These are phyloP conservation scores for Mitragyna speciosa DNA, from an alignment of 257 asterid genomes.

Conservation along the genomic window DNA sequence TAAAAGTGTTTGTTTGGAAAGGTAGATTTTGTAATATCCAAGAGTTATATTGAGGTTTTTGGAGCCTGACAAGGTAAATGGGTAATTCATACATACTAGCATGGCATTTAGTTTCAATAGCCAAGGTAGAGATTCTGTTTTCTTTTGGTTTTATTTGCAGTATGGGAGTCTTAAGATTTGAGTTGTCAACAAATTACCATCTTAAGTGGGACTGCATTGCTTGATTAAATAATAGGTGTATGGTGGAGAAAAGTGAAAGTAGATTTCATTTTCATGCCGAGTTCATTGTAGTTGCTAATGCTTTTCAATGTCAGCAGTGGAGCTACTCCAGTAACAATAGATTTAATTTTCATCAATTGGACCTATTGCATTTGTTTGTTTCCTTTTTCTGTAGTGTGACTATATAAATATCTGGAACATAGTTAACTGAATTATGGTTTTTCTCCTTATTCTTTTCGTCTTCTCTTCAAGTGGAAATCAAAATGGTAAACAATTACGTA, in stretches of 20 bases:
- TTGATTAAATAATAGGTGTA: not conserved
- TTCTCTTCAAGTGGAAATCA: not conserved
- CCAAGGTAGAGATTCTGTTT: not conserved
- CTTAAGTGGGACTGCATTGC: not conserved
- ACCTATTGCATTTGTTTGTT: not conserved
- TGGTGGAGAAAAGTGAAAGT: not conserved
- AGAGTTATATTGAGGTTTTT: not conserved
- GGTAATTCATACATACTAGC: not conserved
- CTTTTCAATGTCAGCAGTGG: not conserved
- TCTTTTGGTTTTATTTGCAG: not conserved
- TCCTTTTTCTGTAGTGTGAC: not conserved
- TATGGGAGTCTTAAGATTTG: not conserved
- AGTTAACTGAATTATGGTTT: not conserved
- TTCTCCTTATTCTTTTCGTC: not conserved
- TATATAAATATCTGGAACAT: not conserved
- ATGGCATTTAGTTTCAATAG: not conserved
- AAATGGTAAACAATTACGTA: slow-evolving; percentile 10
- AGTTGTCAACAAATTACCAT: not conserved
- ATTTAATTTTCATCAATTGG: not conserved
- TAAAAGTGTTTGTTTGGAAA: not conserved
- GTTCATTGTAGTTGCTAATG: not conserved
- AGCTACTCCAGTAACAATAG: not conserved
- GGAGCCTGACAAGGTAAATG: not conserved
- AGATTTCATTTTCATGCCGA: too few species aligned
- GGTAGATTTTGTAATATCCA: not conserved